A percentile compares a stretch with the other conserved stretches of the same genome.
Conservation (phyloP, 2,329 filamentous ascomycete species). For the Fusarium begoniae region DNA sequence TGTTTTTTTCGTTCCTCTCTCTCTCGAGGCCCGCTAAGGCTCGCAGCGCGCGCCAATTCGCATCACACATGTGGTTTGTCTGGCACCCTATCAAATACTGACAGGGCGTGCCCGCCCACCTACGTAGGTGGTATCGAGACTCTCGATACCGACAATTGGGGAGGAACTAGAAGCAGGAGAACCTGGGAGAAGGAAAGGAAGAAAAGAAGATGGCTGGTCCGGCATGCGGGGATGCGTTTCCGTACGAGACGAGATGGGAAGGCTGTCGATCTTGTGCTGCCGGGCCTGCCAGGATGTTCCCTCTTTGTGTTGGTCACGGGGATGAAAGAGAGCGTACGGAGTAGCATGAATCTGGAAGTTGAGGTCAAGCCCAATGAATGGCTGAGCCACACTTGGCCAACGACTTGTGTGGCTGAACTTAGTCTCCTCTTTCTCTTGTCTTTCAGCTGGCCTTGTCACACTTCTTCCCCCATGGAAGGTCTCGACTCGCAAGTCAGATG, state of each 20-base stretch:
- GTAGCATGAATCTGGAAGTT: not conserved
- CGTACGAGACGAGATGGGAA: slow-evolving; percentile 7
- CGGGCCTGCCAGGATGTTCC: slow-evolving; percentile 22
- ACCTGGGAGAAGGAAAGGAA: slow-evolving; percentile 11
- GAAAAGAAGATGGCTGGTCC: slow-evolving; percentile 25
- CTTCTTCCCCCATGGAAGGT: not conserved
- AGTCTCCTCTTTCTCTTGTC: not conserved
- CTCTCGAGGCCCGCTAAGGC: slow-evolving; percentile 11
- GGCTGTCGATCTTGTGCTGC: slow-evolving; percentile 20
- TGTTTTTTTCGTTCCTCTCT: slow-evolving; percentile 14
- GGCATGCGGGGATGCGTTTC: slow-evolving; percentile 1
- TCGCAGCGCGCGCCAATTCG: slow-evolving; percentile 21
- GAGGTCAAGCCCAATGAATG: slow-evolving; percentile 1
- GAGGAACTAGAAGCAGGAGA: slow-evolving; percentile 1
- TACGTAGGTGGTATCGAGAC: not conserved
- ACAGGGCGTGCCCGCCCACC: slow-evolving; percentile 23
- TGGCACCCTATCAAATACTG: slow-evolving; percentile 39
- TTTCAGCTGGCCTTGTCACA: slow-evolving; percentile 34
- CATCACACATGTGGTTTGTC: slow-evolving; percentile 42
- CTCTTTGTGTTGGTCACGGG: not conserved
- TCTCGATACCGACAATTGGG: slow-evolving; percentile 3
- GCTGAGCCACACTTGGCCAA: slow-evolving; percentile 19
- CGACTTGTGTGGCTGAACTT: slow-evolving; percentile 12
- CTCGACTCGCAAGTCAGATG: slow-evolving; percentile 3
- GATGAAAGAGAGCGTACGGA: not conserved